Evolutionary conservation across 2,329 filamentous ascomycete species (phyloP).

Genomic region (Hypocrella siamensis): DNA sequence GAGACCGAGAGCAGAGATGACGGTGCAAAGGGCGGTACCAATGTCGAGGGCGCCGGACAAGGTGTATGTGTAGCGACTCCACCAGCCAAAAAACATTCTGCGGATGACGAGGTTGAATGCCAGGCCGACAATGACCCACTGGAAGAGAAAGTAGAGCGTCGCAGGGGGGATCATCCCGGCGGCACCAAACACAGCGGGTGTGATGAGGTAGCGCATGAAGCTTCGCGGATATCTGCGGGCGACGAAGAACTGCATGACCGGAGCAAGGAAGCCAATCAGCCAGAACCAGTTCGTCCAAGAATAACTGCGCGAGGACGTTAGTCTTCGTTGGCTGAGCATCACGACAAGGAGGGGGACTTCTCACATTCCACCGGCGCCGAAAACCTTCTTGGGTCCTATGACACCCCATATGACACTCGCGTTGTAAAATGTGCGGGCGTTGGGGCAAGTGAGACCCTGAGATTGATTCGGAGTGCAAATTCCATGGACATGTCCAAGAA

Average conservation of each 20-base stretch:
- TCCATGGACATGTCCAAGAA: constrained; percentile 30
- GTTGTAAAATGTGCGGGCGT: constrained; percentile 43
- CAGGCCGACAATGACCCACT: constrained; percentile 38
- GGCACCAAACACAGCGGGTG: constrained; percentile 36
- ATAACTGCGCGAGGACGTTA: constrained; percentile 15
- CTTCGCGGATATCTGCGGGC: constrained; percentile 30
- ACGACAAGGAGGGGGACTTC: too few species aligned
- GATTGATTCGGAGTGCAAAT: constrained; percentile 33
- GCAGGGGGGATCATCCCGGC: constrained; percentile 35
- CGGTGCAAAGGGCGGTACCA: constrained; percentile 40
- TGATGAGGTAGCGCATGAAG: constrained; percentile 31
- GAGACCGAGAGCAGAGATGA: constrained; percentile 33
- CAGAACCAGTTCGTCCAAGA: constrained; percentile 37
- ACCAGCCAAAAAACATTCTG: constrained; percentile 36
- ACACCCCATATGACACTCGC: constrained; percentile 46
- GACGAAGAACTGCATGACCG: constrained; percentile 30
- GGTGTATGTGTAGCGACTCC: constrained; percentile 42
- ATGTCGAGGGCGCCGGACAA: constrained; percentile 42
- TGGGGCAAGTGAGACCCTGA: constrained; percentile 39
- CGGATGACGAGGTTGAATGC: constrained; percentile 39
- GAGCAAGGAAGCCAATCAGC: constrained; percentile 33
- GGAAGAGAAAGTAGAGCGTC: constrained; percentile 37
- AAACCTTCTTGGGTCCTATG: constrained; percentile 26
- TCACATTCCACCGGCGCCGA: constrained; percentile 17
- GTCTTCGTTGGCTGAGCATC: background rate